Conservation (phyloP, 2,329 filamentous ascomycete genomes). For the Fulvia fulva region DNA sequence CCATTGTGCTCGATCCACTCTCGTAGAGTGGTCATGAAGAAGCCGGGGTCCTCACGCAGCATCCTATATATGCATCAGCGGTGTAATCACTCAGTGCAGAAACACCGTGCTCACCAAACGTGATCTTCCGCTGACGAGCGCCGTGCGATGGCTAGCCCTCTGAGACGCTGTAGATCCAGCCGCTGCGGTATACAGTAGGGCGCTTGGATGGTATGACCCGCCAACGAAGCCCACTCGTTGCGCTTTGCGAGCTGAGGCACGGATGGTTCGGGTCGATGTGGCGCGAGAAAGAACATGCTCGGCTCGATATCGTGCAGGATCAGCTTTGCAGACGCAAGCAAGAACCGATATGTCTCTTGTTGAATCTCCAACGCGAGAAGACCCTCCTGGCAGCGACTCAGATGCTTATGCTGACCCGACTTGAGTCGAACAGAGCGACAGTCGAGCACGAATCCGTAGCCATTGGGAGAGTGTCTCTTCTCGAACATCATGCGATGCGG, state of each 20-base stretch:
- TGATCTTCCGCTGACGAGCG: conserved; percentile 49
- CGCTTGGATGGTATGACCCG: conserved; percentile 41
- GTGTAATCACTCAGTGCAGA: neutral
- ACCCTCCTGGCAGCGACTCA: conserved; percentile 9
- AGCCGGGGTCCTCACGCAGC: conserved; percentile 57
- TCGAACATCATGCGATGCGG: conserved; percentile 22
- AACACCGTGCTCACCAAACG: conserved; percentile 37
- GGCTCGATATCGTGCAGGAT: conserved; percentile 52
- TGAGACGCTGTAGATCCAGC: conserved; percentile 46
- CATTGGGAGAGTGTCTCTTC: conserved; percentile 27
- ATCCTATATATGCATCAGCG: conserved; percentile 16
- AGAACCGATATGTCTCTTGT: conserved; percentile 45
- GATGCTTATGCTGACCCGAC: conserved; percentile 8
- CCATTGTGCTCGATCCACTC: conserved; percentile 47
- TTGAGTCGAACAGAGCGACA: conserved; percentile 5
- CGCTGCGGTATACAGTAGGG: conserved; percentile 50
- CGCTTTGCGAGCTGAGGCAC: neutral
- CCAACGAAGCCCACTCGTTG: conserved; percentile 13
- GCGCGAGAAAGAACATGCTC: conserved; percentile 12
- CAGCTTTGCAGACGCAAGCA: conserved; percentile 45
- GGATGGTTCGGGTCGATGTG: conserved; percentile 13
- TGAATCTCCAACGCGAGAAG: conserved; percentile 52
- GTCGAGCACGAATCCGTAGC: conserved; percentile 26
- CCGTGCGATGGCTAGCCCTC: conserved; percentile 43
- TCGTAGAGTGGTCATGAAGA: conserved; percentile 47